phyloP scores from a whole-genome alignment of 345 rosid species.

The Bruguiera parviflora region DNA sequence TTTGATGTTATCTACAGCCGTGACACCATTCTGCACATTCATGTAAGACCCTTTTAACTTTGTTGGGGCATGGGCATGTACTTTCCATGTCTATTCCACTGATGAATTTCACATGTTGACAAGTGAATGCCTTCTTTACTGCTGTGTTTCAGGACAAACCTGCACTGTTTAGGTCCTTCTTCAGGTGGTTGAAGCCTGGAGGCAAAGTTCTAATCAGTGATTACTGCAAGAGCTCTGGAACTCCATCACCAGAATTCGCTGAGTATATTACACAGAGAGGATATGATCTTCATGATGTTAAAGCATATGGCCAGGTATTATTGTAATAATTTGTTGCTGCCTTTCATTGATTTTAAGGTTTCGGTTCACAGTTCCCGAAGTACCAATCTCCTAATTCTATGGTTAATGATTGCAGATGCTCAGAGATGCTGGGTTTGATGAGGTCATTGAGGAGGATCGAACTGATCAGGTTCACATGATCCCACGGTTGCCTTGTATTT shows the following conservation, averaged over 20 bases:
- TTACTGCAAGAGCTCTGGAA: constrained; percentile 72
- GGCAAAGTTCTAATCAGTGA: constrained; percentile 92
- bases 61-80: not conserved
- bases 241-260: constrained; percentile 61
- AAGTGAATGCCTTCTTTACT: not conserved
- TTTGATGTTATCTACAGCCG: constrained; percentile 98
- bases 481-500: not conserved
- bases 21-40: constrained; percentile 94
- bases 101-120: not conserved
- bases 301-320: constrained; percentile 78
- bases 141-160: constrained; percentile 75
- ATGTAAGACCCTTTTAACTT: constrained; percentile 34
- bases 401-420: constrained; percentile 56
- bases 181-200: constrained; percentile 93
- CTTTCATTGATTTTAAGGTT: not conserved
- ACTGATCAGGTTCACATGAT: constrained; percentile 60
- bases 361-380: not conserved
- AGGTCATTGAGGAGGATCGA: constrained; percentile 73
- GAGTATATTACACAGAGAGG: constrained; percentile 84
- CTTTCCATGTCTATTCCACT: not conserved
- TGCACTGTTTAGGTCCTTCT: constrained; percentile 74
- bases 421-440: constrained; percentile 72
- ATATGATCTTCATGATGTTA: constrained; percentile 81
- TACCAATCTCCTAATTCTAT: constrained; percentile 2
- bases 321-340: constrained; percentile 14